Evolutionary conservation across 345 rosid species (phyloP).

Genomic region (Citrus hindsii): DNA sequence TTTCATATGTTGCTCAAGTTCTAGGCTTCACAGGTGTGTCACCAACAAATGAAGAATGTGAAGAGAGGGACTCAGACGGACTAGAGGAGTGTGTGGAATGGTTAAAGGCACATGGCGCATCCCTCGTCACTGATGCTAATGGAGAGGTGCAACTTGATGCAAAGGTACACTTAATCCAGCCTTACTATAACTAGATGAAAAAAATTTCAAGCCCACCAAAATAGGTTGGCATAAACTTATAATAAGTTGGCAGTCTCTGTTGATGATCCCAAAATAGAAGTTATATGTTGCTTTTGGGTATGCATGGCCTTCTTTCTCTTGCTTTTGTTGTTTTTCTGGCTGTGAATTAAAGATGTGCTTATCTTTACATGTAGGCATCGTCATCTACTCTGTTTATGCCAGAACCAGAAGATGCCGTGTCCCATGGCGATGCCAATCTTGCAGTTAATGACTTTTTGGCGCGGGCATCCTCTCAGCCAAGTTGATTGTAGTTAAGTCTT

Average conservation of each 20-base stretch:
- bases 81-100: constrained; percentile 77
- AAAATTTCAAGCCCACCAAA: background rate
- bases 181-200: background rate
- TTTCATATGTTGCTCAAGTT: constrained; percentile 67
- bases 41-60: constrained; percentile 42
- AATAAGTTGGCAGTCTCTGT: background rate
- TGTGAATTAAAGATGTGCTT: background rate
- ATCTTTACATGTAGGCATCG: constrained; percentile 56
- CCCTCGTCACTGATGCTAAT: constrained; percentile 46
- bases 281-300: background rate
- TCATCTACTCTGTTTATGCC: constrained; percentile 79
- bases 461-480: constrained; percentile 35
- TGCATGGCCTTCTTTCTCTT: background rate
- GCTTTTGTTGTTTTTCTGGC: background rate
- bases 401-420: constrained; percentile 92
- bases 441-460: constrained; percentile 90
- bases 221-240: background rate
- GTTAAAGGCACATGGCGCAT: constrained; percentile 90
- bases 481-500: constrained; percentile 4
- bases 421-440: constrained; percentile 87
- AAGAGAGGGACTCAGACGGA: constrained; percentile 51
- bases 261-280: background rate
- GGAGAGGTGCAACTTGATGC: constrained; percentile 84
- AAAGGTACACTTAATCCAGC: constrained; percentile 41
- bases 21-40: constrained; percentile 53